Evolutionary conservation across 805 yeast genomes (phyloP).

Genomic region (Yamadazyma paraphyllophila): DNA sequence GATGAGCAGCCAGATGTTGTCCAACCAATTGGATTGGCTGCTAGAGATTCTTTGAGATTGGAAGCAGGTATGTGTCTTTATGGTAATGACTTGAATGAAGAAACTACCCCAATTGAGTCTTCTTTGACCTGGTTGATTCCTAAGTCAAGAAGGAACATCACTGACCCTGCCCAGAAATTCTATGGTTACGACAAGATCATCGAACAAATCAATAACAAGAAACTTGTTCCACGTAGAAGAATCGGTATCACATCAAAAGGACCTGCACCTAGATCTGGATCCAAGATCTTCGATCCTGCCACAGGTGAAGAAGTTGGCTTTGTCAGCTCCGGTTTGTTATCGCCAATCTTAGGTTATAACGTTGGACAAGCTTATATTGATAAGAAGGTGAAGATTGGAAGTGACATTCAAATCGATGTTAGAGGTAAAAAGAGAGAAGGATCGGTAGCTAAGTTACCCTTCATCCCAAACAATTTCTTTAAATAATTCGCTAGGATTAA

Average conservation of each 20-base stretch:
- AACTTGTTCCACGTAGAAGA: slow-evolving; percentile 52
- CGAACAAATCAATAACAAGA: slow-evolving; percentile 67
- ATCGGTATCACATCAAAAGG: slow-evolving; percentile 77
- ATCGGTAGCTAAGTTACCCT: slow-evolving; percentile 77
- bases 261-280: slow-evolving; percentile 89
- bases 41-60: slow-evolving; percentile 89
- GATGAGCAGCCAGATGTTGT: slow-evolving; percentile 52
- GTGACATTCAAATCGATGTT: slow-evolving; percentile 68
- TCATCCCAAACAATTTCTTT: slow-evolving; percentile 68
- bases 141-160: slow-evolving; percentile 60
- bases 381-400: slow-evolving; percentile 71
- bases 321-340: slow-evolving; percentile 62
- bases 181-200: slow-evolving; percentile 76
- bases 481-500: slow-evolving; percentile 3
- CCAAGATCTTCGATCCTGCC: slow-evolving; percentile 57
- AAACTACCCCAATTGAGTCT: slow-evolving; percentile 83
- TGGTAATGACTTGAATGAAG: slow-evolving; percentile 85
- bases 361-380: slow-evolving; percentile 90
- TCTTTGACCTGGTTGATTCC: slow-evolving; percentile 88
- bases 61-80: slow-evolving; percentile 99
- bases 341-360: slow-evolving; percentile 66
- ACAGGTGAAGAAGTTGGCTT: slow-evolving; percentile 43
- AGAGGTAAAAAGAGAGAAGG: slow-evolving; percentile 84
- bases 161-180: slow-evolving; percentile 42
- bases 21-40: slow-evolving; percentile 94